These are phyloP conservation scores for Senna siamea DNA, from an alignment of 306 rosid genomes.

Conservation along the genomic window DNA sequence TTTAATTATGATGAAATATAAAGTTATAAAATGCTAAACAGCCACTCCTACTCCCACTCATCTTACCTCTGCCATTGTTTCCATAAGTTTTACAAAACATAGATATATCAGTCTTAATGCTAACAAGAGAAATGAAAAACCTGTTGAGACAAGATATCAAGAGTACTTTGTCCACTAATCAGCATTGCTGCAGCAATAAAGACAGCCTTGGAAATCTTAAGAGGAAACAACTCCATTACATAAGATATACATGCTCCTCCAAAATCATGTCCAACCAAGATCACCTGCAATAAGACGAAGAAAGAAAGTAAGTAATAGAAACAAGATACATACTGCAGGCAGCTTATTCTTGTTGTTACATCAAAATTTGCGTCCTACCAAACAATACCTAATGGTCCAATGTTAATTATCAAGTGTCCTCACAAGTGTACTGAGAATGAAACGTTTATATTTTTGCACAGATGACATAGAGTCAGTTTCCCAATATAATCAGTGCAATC, in stretches of 20 bases:
- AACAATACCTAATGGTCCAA: neutral
- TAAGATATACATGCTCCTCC: conserved; percentile 71
- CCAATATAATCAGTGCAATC: conserved; percentile 13
- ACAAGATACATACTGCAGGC: neutral
- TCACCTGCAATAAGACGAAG: conserved; percentile 56
- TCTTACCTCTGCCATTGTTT: neutral
- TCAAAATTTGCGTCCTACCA: neutral
- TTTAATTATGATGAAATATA: neutral
- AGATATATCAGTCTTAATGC: conserved; percentile 1
- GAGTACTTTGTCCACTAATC: conserved; percentile 63
- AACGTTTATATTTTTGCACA: neutral
- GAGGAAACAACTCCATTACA: conserved; percentile 65
- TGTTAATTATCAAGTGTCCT: neutral
- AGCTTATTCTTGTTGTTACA: conserved; percentile 1
- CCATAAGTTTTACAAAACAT: neutral
- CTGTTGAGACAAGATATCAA: conserved; percentile 71
- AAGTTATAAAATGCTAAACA: neutral
- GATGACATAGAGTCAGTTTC: neutral
- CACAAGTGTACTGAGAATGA: neutral
- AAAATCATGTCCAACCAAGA: conserved; percentile 77
- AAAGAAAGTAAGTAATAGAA: conserved; percentile 7
- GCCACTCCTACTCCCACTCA: neutral
- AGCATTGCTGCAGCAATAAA: conserved; percentile 75
- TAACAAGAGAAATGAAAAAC: conserved; percentile 39
- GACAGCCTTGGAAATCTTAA: conserved; percentile 63